phyloP scores from a whole-genome alignment of 1,139 yeast genomes.

The Kluyveromyces marxianus region DNA sequence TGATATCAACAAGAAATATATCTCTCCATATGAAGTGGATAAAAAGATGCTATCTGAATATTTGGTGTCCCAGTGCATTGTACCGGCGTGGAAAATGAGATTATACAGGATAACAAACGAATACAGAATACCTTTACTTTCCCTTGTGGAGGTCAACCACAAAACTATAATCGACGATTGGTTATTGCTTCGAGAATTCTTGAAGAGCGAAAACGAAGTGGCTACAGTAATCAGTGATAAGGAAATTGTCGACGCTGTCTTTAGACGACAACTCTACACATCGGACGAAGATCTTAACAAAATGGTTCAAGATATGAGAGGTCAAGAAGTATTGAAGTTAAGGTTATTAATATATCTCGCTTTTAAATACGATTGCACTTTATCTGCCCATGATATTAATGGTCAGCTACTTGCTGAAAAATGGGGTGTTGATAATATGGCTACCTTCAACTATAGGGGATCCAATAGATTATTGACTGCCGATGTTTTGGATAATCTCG shows the following conservation, averaged over 20 bases:
- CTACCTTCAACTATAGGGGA: slow-evolving; percentile 17
- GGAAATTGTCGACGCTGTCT: slow-evolving; percentile 26
- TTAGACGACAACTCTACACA: slow-evolving; percentile 24
- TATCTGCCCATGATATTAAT: slow-evolving; percentile 10
- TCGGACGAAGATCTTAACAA: slow-evolving; percentile 23
- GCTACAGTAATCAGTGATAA: slow-evolving; percentile 12
- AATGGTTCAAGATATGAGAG: slow-evolving; percentile 18
- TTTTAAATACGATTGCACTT: slow-evolving; percentile 21
- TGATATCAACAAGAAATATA: slow-evolving; percentile 8
- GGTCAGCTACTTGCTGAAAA: slow-evolving; percentile 18
- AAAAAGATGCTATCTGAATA: slow-evolving; percentile 6
- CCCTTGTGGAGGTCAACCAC: slow-evolving; percentile 17
- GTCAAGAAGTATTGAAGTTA: slow-evolving; percentile 17
- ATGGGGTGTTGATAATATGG: slow-evolving; percentile 28
- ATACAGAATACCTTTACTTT: slow-evolving; percentile 15
- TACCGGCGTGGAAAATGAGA: slow-evolving; percentile 17
- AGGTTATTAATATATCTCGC: slow-evolving; percentile 25
- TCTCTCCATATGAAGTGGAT: slow-evolving; percentile 16
- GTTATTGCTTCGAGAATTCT: slow-evolving; percentile 17
- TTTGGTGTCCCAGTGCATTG: slow-evolving; percentile 8
- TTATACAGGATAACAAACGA: slow-evolving; percentile 13
- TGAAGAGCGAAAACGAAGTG: slow-evolving; percentile 5
- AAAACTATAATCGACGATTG: slow-evolving; percentile 27
- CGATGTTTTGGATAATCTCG: slow-evolving; percentile 1
- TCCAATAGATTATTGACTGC: slow-evolving; percentile 7